Evolutionary conservation across 768 basidiomycete genomes (phyloP), one percentile per base, ranked within the genome.

Genomic region (Auriscalpium orientale): DNA sequence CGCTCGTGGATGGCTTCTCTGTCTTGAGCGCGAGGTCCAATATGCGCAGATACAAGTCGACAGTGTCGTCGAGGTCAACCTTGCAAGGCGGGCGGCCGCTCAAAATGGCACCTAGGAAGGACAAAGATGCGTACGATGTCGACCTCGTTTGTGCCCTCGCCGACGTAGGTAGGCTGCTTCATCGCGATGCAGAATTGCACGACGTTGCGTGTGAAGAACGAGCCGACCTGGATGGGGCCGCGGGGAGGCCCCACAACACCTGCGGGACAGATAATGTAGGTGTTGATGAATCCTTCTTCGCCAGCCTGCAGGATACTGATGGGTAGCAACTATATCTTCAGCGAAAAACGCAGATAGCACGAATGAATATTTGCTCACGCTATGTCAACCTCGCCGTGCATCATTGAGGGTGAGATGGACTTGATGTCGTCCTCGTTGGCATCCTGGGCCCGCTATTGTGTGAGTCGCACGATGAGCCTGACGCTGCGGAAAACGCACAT

Each of bases 381-480:
- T 4, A 12, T 28, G 8, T 58, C 58, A 4, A 58, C 33, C 7
- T 16, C 12, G 12, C 57, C 57, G 10, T 58, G 57, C 44, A 51
- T 7, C 57, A 52, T 58, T 22, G 50, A 21, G 22, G 55, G 9
- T 11, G 40, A 48, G 21, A 59, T 56, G 22, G 50, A 33, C 6
- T 55, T 55, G 28, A 59, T 57, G 16, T 59, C 56, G 4, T 33
- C 56, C 36, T 57, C 58, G 11, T 53, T 12, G 15, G 47, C 47
- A 16, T 57, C 58, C 58, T 57, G 21, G 46, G n/a, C 40, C 7
- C 13, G 12, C 22, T n/a, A 47, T 4, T 44, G 43, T 44, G 43
- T 47, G 15, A 22, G 16, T 3, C 22, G 13, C 40, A 43, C 2
- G 4, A 4, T 21, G 13, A 16, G 21, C 21, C 15, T 18, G 21